Conservation (phyloP, 371 early-diverging fungal species). For the Lichtheimia hyalospora region DNA sequence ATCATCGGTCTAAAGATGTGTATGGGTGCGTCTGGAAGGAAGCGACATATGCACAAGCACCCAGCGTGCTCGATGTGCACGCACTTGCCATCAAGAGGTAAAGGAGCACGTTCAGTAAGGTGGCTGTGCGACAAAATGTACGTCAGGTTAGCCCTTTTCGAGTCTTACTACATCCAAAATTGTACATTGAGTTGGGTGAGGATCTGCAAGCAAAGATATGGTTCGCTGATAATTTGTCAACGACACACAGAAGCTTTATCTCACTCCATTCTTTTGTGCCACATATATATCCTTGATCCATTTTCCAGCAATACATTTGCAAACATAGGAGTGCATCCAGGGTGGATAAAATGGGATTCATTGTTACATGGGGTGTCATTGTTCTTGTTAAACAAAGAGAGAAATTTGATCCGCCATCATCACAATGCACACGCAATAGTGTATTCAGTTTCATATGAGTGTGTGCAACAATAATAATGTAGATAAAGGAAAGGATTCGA, state of each 20-base stretch:
- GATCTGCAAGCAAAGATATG: not conserved
- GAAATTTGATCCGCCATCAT: no score
- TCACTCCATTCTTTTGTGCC: not conserved
- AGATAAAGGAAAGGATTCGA: no score
- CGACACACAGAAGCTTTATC: not conserved
- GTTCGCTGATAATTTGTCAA: not conserved
- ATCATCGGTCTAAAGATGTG: not conserved
- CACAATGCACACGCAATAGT: no score
- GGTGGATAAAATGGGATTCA: no score
- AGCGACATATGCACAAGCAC: not conserved
- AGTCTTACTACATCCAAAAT: no score
- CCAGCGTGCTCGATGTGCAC: not conserved
- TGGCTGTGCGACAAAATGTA: not conserved
- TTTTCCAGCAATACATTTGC: no score
- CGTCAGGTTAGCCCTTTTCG: slow-evolving; percentile 1
- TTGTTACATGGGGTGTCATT: no score
- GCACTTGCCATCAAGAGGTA: slow-evolving; percentile 1
- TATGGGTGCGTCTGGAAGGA: not conserved
- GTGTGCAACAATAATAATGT: no score
- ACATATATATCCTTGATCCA: no score
- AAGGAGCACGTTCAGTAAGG: not conserved
- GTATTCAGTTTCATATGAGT: no score
- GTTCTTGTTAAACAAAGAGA: no score
- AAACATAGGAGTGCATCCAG: no score
- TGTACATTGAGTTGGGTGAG: not conserved